A percentile compares a stretch with the other conserved stretches of the same genome.
Conservation (phyloP, 257 asterid genomes). For the Gentiana dahurica region DNA sequence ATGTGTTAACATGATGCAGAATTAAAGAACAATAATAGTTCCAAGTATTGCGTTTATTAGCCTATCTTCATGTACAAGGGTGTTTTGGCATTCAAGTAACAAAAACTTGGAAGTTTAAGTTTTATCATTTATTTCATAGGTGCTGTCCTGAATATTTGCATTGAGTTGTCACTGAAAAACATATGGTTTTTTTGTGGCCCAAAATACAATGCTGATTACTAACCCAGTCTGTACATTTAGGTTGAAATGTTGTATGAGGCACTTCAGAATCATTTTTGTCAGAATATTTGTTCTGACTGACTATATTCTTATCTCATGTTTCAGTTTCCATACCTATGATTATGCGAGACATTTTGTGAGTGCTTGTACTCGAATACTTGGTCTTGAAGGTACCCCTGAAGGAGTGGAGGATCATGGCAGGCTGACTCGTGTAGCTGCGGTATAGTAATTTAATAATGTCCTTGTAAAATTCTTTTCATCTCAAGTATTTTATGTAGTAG, state of each 20-base stretch:
- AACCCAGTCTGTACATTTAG: too few relatives aligned
- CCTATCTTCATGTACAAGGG: too few relatives aligned
- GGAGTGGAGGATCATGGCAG: conserved; percentile 98
- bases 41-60: too few relatives aligned
- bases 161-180: too few relatives aligned
- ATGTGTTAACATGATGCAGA: too few relatives aligned
- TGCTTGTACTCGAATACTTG: conserved; percentile 94
- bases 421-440: conserved; percentile 97
- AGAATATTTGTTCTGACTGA: conserved; percentile 6
- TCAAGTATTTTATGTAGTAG: conserved; percentile 6
- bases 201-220: too few relatives aligned
- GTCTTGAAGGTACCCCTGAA: conserved; percentile 95
- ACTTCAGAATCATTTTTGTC: not conserved
- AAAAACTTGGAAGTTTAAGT: too few relatives aligned
- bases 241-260: not conserved
- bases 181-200: too few relatives aligned
- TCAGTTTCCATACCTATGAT: conserved; percentile 93
- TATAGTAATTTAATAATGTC: conserved; percentile 16
- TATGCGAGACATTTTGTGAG: conserved; percentile 94
- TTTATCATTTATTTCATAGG: too few relatives aligned
- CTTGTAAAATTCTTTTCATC: conserved; percentile 3
- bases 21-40: too few relatives aligned
- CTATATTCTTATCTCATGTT: conserved; percentile 16
- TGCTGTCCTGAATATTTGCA: too few relatives aligned
- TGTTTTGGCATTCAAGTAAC: too few relatives aligned